These are phyloP conservation scores for Trichomonas vaginalis DNA, from an alignment of 208 protist genomes.

Conservation along the genomic window DNA sequence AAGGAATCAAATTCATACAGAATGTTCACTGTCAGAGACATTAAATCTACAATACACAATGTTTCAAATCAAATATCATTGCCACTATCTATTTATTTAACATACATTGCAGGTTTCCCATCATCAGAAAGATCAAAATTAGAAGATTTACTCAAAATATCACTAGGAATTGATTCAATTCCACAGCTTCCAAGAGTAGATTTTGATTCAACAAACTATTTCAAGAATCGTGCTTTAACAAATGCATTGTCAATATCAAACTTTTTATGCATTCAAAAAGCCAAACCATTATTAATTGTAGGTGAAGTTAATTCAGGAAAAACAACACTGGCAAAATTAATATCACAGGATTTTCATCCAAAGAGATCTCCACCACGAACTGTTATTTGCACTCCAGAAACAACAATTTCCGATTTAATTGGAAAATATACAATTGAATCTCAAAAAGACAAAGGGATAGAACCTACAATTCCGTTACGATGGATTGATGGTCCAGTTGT, in stretches of 20 bases:
- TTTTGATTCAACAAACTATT: neutral
- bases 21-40: neutral
- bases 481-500: neutral
- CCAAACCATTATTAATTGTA: neutral
- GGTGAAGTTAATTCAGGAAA: neutral
- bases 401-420: neutral
- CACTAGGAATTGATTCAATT: neutral
- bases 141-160: neutral
- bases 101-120: neutral
- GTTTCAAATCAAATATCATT: neutral
- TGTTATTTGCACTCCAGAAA: neutral
- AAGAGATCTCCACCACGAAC: neutral
- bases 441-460: neutral
- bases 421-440: neutral
- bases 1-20: neutral
- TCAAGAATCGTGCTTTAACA: neutral
- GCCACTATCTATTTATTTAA: neutral
- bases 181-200: neutral
- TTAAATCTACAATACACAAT: neutral
- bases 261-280: neutral
- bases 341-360: neutral
- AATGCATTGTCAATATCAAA: neutral
- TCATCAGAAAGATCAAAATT: neutral
- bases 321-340: neutral
- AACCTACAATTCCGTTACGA: neutral